phyloP scores from a whole-genome alignment of 345 rosid genomes.

The Eucalyptus globulus region DNA sequence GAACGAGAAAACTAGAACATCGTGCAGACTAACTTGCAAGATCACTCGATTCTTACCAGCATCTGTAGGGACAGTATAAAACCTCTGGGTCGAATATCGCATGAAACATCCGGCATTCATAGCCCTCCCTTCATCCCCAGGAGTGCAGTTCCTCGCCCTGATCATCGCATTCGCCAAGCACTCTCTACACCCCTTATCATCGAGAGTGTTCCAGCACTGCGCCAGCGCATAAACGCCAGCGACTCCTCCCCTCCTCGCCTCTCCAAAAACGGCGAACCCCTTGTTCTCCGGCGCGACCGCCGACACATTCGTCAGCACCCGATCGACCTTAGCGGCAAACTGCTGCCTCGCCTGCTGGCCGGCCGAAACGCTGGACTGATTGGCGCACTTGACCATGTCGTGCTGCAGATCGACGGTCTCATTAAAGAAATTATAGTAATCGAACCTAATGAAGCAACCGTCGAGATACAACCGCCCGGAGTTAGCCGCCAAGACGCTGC shows the following conservation, averaged over 20 bases:
- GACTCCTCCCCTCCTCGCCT: neutral
- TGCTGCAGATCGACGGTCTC: slow-evolving; percentile 18
- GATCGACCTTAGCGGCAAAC: neutral
- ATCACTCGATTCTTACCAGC: neutral
- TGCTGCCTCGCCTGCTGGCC: neutral
- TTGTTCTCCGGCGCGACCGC: neutral
- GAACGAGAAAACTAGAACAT: neutral
- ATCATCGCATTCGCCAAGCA: slow-evolving; percentile 7
- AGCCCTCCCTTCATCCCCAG: slow-evolving; percentile 8
- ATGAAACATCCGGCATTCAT: neutral
- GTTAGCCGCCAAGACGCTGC: slow-evolving; percentile 5
- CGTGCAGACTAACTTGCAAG: neutral
- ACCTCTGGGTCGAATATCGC: slow-evolving; percentile 7
- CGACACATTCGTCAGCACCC: neutral
- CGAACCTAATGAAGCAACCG: slow-evolving; percentile 58
- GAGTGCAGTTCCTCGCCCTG: neutral
- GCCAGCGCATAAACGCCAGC: slow-evolving; percentile 12
- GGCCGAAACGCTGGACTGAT: neutral
- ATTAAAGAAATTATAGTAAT: slow-evolving; percentile 28
- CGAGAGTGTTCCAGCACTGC: slow-evolving; percentile 18
- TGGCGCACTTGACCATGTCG: slow-evolving; percentile 18
- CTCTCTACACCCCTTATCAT: neutral
- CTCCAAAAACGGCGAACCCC: neutral
- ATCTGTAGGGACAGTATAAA: neutral
- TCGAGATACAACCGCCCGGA: slow-evolving; percentile 36